Conservation (phyloP, 495 filamentous ascomycete species). For the Neurospora tetraspora region DNA sequence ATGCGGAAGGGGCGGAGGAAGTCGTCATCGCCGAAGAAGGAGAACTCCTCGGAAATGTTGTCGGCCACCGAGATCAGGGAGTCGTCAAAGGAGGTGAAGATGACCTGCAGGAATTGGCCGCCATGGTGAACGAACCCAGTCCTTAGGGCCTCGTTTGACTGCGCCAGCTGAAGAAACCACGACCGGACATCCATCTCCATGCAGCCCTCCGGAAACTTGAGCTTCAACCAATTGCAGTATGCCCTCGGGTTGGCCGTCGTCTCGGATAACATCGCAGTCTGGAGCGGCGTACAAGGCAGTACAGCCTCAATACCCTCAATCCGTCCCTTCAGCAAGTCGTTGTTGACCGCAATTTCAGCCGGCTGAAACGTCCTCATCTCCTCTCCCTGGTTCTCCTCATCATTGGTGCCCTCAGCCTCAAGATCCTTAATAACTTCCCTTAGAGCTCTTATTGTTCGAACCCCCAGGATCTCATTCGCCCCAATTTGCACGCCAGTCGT, state of each 20-base stretch:
- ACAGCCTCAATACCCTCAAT: constrained; percentile 38
- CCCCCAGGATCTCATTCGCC: constrained; percentile 47
- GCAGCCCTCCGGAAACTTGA: constrained; percentile 35
- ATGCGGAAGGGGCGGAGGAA: constrained; percentile 49
- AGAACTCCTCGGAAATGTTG: constrained; percentile 17
- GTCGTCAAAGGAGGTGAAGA: constrained; percentile 43
- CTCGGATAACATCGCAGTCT: constrained; percentile 69
- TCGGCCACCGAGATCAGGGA: constrained; percentile 26
- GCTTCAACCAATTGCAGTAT: constrained; percentile 68
- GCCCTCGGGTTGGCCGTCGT: constrained; percentile 42
- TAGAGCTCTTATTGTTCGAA: constrained; percentile 28
- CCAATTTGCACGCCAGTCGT: constrained; percentile 36
- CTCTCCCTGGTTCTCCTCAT: not conserved
- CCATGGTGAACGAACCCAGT: constrained; percentile 53
- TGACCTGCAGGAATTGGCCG: constrained; percentile 47
- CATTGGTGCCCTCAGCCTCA: not conserved
- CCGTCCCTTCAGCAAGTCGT: constrained; percentile 3
- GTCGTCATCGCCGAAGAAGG: constrained; percentile 18
- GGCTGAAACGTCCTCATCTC: not conserved
- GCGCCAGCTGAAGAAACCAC: constrained; percentile 38
- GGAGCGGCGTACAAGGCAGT: constrained; percentile 56
- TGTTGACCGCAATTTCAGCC: not conserved
- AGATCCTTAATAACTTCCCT: not conserved
- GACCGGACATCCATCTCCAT: constrained; percentile 23
- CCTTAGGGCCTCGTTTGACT: constrained; percentile 54